A percentile compares a stretch with the other conserved stretches of the same genome.
Evolutionary conservation across 805 yeast species (phyloP).

Genomic region (Hanseniaspora pseudoguilliermondii): DNA sequence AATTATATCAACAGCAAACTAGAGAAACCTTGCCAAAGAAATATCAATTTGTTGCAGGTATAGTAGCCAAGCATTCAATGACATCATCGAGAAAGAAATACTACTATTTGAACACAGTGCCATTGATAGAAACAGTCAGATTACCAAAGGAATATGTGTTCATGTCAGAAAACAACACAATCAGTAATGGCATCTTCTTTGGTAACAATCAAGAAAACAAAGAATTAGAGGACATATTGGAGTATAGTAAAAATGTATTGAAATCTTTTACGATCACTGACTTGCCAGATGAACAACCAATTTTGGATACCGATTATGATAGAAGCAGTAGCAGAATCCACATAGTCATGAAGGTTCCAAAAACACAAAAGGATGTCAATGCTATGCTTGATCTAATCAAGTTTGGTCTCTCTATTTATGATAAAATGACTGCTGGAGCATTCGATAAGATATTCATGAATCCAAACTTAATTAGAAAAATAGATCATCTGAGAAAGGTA

Average conservation of each 20-base stretch:
- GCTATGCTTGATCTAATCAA: slow-evolving; percentile 39
- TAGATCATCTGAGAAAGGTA: slow-evolving; percentile 60
- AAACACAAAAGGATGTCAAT: slow-evolving; percentile 36
- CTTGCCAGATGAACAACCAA: slow-evolving; percentile 64
- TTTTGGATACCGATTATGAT: slow-evolving; percentile 39
- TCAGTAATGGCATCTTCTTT: slow-evolving; percentile 48
- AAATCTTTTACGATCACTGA: slow-evolving; percentile 73
- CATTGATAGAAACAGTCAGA: slow-evolving; percentile 56
- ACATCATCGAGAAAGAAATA: slow-evolving; percentile 57
- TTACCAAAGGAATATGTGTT: slow-evolving; percentile 67
- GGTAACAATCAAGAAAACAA: slow-evolving; percentile 26
- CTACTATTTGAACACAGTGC: slow-evolving; percentile 75
- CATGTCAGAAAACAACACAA: slow-evolving; percentile 81
- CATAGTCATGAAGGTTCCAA: slow-evolving; percentile 42
- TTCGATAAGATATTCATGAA: slow-evolving; percentile 41
- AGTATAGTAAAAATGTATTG: slow-evolving; percentile 36
- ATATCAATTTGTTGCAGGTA: slow-evolving; percentile 58
- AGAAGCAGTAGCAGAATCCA: slow-evolving; percentile 38
- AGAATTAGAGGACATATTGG: slow-evolving; percentile 36
- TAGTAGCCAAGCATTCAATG: slow-evolving; percentile 80
- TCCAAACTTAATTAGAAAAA: slow-evolving; percentile 64
- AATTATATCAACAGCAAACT: slow-evolving; percentile 21
- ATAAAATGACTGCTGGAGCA: slow-evolving; percentile 38
- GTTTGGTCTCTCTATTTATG: slow-evolving; percentile 48
- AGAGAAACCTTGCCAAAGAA: slow-evolving; percentile 35